These are phyloP conservation scores for Tolypocladium paradoxum DNA, from an alignment of 2,329 filamentous ascomycete species.

Conservation along the genomic window DNA sequence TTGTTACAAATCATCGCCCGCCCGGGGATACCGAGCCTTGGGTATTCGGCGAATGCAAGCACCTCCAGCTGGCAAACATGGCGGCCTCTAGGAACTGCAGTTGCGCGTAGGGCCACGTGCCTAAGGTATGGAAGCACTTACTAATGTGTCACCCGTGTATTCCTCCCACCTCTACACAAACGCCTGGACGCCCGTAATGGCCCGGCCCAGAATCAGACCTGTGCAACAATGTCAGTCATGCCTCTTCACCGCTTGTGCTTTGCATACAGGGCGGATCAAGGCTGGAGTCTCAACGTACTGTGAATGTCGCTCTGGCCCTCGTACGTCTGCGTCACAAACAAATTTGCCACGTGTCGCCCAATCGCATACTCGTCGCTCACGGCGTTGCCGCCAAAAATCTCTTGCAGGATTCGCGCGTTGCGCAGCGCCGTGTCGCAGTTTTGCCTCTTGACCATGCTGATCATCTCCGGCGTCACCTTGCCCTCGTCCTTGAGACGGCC, in stretches of 20 bases:
- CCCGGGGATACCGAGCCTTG: not conserved
- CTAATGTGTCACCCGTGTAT: too few species aligned
- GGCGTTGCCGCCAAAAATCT: constrained; percentile 97
- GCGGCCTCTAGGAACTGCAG: too few species aligned
- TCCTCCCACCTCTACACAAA: constrained; percentile 44
- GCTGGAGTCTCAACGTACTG: constrained; percentile 44
- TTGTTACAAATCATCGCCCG: not conserved
- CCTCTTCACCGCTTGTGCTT: too few species aligned
- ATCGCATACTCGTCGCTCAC: constrained; percentile 96
- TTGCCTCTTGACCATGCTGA: constrained; percentile 90
- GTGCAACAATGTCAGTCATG: constrained; percentile 9
- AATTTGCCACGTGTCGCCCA: constrained; percentile 85
- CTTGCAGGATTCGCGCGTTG: constrained; percentile 73
- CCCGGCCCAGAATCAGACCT: constrained; percentile 59
- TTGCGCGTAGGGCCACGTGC: too few species aligned
- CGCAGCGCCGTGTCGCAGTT: constrained; percentile 86
- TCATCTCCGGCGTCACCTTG: constrained; percentile 87
- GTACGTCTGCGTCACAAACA: constrained; percentile 97
- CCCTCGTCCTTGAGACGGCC: constrained; percentile 88
- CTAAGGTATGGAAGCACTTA: too few species aligned
- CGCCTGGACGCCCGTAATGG: constrained; percentile 66
- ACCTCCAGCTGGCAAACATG: constrained; percentile 2
- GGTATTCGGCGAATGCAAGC: not conserved
- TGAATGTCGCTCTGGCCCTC: constrained; percentile 98
- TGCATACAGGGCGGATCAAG: not conserved